Conservation (phyloP, 805 yeast species). For the Starmerella roubikii region DNA sequence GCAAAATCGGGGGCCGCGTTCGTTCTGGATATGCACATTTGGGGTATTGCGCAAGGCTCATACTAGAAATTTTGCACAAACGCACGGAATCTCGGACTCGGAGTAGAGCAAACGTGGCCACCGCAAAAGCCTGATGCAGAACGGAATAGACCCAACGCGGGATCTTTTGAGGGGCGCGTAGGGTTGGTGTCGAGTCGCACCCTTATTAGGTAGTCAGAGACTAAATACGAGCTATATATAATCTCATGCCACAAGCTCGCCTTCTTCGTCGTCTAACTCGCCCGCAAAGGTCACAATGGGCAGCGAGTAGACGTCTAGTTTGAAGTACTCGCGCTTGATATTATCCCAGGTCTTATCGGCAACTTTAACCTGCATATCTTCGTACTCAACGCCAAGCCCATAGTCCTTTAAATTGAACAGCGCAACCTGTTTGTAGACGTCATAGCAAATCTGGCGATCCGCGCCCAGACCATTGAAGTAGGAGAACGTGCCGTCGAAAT, state of each 20-base stretch:
- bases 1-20: too few species aligned
- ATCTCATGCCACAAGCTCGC: slow-evolving; percentile 13
- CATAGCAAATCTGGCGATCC: slow-evolving; percentile 58
- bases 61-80: too few species aligned
- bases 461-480: slow-evolving; percentile 89
- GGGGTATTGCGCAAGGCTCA: too few species aligned
- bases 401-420: slow-evolving; percentile 65
- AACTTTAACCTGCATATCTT: slow-evolving; percentile 25
- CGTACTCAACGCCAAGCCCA: slow-evolving; percentile 55
- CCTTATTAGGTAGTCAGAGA: too few species aligned
- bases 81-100: too few species aligned
- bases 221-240: too few species aligned
- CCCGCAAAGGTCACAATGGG: slow-evolving; percentile 22
- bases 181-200: too few species aligned
- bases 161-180: too few species aligned
- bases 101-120: too few species aligned
- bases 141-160: too few species aligned
- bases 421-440: slow-evolving; percentile 74
- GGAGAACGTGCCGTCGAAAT: slow-evolving; percentile 73
- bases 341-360: slow-evolving; percentile 27
- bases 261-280: slow-evolving; percentile 14
- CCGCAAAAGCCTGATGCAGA: too few species aligned
- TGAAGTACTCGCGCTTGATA: slow-evolving; percentile 27
- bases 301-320: slow-evolving; percentile 23
- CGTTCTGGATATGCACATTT: too few species aligned